phyloP scores from a whole-genome alignment of 2,329 filamentous ascomycete species.

The Aspergillus latus region DNA sequence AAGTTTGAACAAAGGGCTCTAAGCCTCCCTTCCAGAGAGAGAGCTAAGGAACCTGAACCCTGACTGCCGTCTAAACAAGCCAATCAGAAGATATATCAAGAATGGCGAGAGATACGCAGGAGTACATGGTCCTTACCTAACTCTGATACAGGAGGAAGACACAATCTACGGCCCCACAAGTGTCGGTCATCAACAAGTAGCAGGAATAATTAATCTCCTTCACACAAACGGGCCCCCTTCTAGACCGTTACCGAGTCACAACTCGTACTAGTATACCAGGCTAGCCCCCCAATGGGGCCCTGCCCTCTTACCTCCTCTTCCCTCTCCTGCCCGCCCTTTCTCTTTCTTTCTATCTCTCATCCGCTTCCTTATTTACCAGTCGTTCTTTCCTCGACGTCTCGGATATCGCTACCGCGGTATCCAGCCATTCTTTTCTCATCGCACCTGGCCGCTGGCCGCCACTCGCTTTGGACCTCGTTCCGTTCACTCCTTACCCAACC shows the following conservation, averaged over 20 bases:
- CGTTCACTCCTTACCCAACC: conserved; percentile 30
- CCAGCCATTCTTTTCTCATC: conserved; percentile 16
- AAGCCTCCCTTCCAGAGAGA: neutral
- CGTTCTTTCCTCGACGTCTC: conserved; percentile 16
- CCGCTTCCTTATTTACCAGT: conserved; percentile 1
- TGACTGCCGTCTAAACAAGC: neutral
- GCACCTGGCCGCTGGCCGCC: conserved; percentile 26
- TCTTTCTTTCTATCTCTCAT: conserved; percentile 5
- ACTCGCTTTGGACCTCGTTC: conserved; percentile 25
- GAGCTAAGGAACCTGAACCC: neutral
- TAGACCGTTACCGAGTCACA: conserved; percentile 9
- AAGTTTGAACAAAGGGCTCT: neutral
- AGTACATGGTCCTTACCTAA: neutral
- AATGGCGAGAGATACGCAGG: neutral
- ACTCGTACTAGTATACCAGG: neutral
- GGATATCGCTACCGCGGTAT: conserved; percentile 14
- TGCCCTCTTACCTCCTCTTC: conserved; percentile 17
- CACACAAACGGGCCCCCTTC: neutral
- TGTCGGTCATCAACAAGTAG: neutral
- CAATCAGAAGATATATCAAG: neutral
- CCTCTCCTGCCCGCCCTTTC: conserved; percentile 1
- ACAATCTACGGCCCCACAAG: conserved; percentile 2
- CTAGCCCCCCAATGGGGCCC: conserved; percentile 7
- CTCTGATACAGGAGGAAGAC: neutral
- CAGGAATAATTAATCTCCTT: neutral